These are phyloP conservation scores for Penicillium alfredii DNA, from an alignment of 495 filamentous ascomycete genomes.

Conservation along the genomic window DNA sequence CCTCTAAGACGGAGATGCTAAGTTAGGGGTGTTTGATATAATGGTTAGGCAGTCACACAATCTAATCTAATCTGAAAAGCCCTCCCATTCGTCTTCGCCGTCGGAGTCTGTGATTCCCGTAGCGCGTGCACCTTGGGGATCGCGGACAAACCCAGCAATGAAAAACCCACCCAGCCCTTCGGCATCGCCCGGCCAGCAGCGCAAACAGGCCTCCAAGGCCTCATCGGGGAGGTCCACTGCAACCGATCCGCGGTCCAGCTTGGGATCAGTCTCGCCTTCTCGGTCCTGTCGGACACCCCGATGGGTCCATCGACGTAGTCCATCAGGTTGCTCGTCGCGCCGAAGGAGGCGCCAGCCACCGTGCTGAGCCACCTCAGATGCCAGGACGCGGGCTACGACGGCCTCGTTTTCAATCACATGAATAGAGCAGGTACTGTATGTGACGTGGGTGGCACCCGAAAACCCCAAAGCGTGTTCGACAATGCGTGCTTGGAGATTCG, in stretches of 20 bases:
- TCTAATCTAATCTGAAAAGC: conserved; percentile 40
- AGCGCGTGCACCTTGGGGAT: conserved; percentile 21
- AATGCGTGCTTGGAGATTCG: conserved; percentile 69
- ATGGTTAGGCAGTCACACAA: no score
- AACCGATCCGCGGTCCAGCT: conserved; percentile 3
- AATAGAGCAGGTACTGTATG: conserved; percentile 90
- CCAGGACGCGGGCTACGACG: conserved; percentile 66
- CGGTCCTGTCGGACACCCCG: conserved; percentile 50
- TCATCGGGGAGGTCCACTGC: conserved; percentile 38
- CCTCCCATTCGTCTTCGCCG: conserved; percentile 39
- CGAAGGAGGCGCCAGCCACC: conserved; percentile 71
- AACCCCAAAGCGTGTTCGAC: conserved; percentile 80
- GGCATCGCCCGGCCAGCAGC: conserved; percentile 73
- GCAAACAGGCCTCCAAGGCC: conserved; percentile 68
- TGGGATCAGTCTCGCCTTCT: conserved; percentile 2
- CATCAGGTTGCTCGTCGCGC: conserved; percentile 63
- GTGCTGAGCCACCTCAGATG: conserved; percentile 55
- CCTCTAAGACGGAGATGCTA: no score
- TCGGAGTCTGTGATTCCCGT: no score
- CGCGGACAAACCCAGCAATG: conserved; percentile 59
- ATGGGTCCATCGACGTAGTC: conserved; percentile 64
- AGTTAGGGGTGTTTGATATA: no score
- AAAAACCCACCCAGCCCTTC: conserved; percentile 74
- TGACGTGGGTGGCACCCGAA: conserved; percentile 67
- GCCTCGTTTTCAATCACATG: conserved; percentile 81